Evolutionary conservation across 2,329 filamentous ascomycete species (phyloP), one percentile per base, ranked within the genome.

Genomic region (Rutstroemia sp.): DNA sequence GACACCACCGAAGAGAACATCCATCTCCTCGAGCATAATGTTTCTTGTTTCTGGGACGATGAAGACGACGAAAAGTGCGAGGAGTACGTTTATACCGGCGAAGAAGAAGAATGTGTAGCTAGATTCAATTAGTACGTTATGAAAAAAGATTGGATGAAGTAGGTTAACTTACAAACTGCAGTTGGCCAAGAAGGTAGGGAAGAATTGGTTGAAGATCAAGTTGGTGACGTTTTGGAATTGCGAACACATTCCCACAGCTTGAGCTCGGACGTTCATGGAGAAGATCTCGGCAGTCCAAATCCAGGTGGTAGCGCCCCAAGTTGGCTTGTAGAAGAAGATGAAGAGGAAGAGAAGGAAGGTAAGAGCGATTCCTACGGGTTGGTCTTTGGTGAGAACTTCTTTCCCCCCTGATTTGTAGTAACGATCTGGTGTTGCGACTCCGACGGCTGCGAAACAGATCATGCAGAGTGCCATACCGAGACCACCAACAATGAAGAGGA

Each of bases 271-370:
- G 69, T 87, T 87, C 80, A 86, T 84, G 54, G 78, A 82, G 73
- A 87, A 87, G 59, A 88, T 74, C 63, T 87, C 84, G 4, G 82
- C 78, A 0, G 84, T 87, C 80, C 81, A 87, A 67, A 87, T 87
- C 84, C 84, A 88, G 17, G 82, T 80, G 4, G 83, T 86, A 2
- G 83, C 83, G 51, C 83, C 83, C 82, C 83, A 87, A 1, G 82
- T 84, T 5, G 84, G 84, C 67, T 87, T 88, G 72, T 87, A 83
- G 72, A 84, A 83, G 70, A 83, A 78, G 45, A 83, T 82, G 63
- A 86, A 86, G 14, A 86, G 70, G 74, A 87, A 87, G 14, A 87
- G 73, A 62, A 87, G 71, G 70, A 86, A 83, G 1, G 87, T 83
- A 57, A 87, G 86, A n/a, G 79, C 74, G 60, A 87, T 86, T 30